phyloP scores from a whole-genome alignment of 192 early-diverging fungal genomes.

The Coemansia sp. region DNA sequence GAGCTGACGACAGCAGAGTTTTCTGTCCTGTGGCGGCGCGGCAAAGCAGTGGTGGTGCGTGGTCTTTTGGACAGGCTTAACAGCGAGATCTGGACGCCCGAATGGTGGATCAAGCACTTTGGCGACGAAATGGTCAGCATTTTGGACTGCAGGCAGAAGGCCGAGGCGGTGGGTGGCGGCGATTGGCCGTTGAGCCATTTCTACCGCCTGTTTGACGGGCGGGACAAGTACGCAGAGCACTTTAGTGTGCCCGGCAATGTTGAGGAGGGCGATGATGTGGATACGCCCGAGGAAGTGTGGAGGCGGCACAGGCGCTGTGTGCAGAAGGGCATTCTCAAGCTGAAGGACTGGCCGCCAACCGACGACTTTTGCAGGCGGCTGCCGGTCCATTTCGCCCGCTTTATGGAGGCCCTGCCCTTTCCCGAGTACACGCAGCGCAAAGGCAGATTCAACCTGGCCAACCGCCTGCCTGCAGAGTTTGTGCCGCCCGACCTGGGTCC shows the following conservation, averaged over 20 bases:
- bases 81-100: slow-evolving; percentile 21
- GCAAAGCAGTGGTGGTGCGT: slow-evolving; percentile 29
- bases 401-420: slow-evolving; percentile 59
- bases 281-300: background rate
- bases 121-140: slow-evolving; percentile 53
- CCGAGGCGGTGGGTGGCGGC: slow-evolving; percentile 8
- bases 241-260: background rate
- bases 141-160: slow-evolving; percentile 50
- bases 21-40: slow-evolving; percentile 31
- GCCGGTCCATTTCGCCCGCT: slow-evolving; percentile 55
- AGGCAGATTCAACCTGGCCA: slow-evolving; percentile 60
- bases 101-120: slow-evolving; percentile 28
- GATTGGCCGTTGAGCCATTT: slow-evolving; percentile 44
- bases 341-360: slow-evolving; percentile 68
- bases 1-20: slow-evolving; percentile 33
- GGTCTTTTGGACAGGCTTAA: slow-evolving; percentile 18
- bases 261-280: background rate
- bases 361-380: slow-evolving; percentile 56
- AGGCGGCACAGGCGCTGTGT: slow-evolving; percentile 14
- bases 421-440: slow-evolving; percentile 54
- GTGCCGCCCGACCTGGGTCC: slow-evolving; percentile 71
- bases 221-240: slow-evolving; percentile 9
- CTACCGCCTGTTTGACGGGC: slow-evolving; percentile 53
- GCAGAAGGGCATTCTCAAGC: slow-evolving; percentile 37
- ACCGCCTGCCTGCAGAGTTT: slow-evolving; percentile 51